Percentiles rank a stretch among this genome's conserved stretches.
phyloP scores from a whole-genome alignment of 257 asterid species.

The Echites panduratus region DNA sequence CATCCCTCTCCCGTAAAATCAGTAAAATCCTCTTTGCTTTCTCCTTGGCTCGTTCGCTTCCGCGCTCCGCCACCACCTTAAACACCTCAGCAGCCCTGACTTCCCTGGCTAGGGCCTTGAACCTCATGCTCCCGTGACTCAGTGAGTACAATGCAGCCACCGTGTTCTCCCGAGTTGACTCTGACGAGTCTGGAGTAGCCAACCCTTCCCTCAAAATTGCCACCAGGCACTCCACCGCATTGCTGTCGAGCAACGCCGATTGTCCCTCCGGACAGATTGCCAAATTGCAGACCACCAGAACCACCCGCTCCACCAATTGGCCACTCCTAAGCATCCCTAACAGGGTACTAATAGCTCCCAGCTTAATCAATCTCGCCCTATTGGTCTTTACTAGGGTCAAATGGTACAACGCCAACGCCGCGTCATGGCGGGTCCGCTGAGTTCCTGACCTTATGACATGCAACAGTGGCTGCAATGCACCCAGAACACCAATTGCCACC shows the following conservation, averaged over 20 bases:
- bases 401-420: slow-evolving; percentile 83
- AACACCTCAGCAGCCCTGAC: slow-evolving; percentile 58
- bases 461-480: slow-evolving; percentile 74
- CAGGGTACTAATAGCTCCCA: slow-evolving; percentile 50
- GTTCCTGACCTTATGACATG: slow-evolving; percentile 71
- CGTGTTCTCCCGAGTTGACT: slow-evolving; percentile 68
- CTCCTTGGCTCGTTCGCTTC: slow-evolving; percentile 64
- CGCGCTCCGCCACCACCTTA: slow-evolving; percentile 44
- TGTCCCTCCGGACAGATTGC: slow-evolving; percentile 68
- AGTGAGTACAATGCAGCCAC: slow-evolving; percentile 58
- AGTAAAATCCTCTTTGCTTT: slow-evolving; percentile 55
- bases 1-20: slow-evolving; percentile 42
- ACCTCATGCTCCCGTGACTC: slow-evolving; percentile 75
- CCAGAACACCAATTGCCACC: slow-evolving; percentile 78
- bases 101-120: slow-evolving; percentile 60
- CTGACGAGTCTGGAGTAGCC: slow-evolving; percentile 22
- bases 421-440: slow-evolving; percentile 69
- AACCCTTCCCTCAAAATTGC: slow-evolving; percentile 40
- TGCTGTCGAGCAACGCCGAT: slow-evolving; percentile 60
- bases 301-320: slow-evolving; percentile 53
- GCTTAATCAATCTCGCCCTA: slow-evolving; percentile 43
- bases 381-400: slow-evolving; percentile 64
- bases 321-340: slow-evolving; percentile 51
- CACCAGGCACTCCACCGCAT: slow-evolving; percentile 56
- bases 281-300: slow-evolving; percentile 73